Conservation (phyloP, 164 flowering plant species). For the Platanus orientalis region DNA sequence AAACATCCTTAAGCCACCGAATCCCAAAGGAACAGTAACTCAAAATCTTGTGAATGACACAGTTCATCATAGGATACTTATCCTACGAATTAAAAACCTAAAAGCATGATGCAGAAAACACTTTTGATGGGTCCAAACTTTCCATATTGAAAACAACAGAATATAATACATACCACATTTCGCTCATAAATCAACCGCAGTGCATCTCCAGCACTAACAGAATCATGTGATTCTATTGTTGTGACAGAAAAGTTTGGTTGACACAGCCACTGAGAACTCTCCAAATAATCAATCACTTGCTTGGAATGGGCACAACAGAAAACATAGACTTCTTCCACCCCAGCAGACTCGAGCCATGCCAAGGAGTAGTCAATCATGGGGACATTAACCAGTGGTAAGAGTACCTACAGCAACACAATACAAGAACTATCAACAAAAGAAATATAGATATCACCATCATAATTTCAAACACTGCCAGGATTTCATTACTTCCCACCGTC, state of each 20-base stretch:
- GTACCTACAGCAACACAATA: constrained; percentile 41
- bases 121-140: no score
- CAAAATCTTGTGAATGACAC: no score
- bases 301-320: constrained; percentile 93
- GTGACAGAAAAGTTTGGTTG: constrained; percentile 64
- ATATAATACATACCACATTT: constrained; percentile 56
- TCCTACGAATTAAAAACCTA: no score
- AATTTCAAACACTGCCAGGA: no score
- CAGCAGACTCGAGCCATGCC: constrained; percentile 97
- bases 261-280: constrained; percentile 63
- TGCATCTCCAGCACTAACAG: constrained; percentile 93
- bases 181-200: constrained; percentile 79
- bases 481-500: no score
- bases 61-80: no score
- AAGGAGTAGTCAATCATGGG: constrained; percentile 93
- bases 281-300: constrained; percentile 77
- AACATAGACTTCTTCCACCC: constrained; percentile 87
- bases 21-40: no score
- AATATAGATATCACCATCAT: no score
- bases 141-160: no score
- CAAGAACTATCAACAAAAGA: no score
- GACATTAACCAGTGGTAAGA: constrained; percentile 77
- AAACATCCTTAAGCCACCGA: no score
- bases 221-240: constrained; percentile 76
- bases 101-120: no score